These are phyloP conservation scores for Termitomyces sp. DNA, from an alignment of 768 basidiomycete genomes.

Conservation along the genomic window DNA sequence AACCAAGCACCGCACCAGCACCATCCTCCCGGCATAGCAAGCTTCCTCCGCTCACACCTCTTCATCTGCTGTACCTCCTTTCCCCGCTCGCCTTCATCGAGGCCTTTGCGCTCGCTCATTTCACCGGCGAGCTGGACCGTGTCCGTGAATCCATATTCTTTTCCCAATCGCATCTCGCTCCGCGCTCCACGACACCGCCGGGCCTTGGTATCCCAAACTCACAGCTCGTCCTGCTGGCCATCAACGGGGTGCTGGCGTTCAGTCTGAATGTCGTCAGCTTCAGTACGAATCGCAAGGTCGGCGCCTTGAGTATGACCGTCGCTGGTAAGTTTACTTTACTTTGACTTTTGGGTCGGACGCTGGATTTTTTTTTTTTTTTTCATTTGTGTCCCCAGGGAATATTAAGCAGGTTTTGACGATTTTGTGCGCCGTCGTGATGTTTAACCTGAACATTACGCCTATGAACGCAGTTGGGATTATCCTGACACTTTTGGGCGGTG, in stretches of 20 bases:
- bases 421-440: constrained; percentile 76
- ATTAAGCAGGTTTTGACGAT: constrained; percentile 94
- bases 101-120: constrained; percentile 71
- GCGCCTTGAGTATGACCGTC: constrained; percentile 87
- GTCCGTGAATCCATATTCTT: constrained; percentile 37
- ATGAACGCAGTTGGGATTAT: constrained; percentile 80
- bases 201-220: constrained; percentile 25
- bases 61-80: constrained; percentile 86
- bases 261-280: constrained; percentile 92
- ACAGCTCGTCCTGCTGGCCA: constrained; percentile 48
- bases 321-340: constrained; percentile 58
- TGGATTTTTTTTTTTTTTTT: not conserved
- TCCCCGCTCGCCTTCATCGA: constrained; percentile 90
- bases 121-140: constrained; percentile 72
- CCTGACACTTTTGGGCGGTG: constrained; percentile 83
- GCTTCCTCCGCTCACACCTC: constrained; percentile 40
- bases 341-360: not conserved
- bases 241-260: constrained; percentile 88
- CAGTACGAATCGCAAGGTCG: constrained; percentile 90
- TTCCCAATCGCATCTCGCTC: not conserved
- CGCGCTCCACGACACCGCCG: constrained; percentile 25
- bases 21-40: not conserved
- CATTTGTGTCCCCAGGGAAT: constrained; percentile 52
- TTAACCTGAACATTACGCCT: constrained; percentile 74
- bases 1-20: not conserved